Conservation (phyloP, 768 basidiomycete species). For the Arthromyces matolae region DNA sequence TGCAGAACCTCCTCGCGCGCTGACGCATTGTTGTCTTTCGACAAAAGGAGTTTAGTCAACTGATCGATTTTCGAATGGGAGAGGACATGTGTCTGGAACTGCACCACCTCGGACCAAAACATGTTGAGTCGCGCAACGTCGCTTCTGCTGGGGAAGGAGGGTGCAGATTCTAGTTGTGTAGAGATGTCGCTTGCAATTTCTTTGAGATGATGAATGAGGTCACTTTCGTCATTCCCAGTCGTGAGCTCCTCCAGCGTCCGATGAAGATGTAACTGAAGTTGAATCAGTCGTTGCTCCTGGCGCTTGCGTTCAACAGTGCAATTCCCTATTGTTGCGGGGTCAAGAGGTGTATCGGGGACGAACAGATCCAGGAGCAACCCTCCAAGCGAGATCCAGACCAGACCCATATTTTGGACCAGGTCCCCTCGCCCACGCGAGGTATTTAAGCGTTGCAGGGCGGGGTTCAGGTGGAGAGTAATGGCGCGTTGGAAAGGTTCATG, state of each 20-base stretch:
- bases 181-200: slow-evolving; percentile 26
- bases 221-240: slow-evolving; percentile 55
- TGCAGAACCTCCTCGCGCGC: slow-evolving; percentile 72
- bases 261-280: slow-evolving; percentile 52
- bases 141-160: slow-evolving; percentile 31
- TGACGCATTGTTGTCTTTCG: slow-evolving; percentile 32
- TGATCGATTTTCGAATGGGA: slow-evolving; percentile 44
- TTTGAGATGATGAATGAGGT: slow-evolving; percentile 44
- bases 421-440: neutral
- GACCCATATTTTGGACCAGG: slow-evolving; percentile 22
- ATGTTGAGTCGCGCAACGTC: slow-evolving; percentile 49
- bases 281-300: slow-evolving; percentile 37
- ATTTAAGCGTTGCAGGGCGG: slow-evolving; percentile 19
- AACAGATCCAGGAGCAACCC: slow-evolving; percentile 64
- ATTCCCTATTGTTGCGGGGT: slow-evolving; percentile 71
- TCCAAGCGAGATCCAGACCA: slow-evolving; percentile 59
- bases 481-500: slow-evolving; percentile 34
- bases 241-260: slow-evolving; percentile 47
- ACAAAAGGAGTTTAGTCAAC: slow-evolving; percentile 38
- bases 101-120: slow-evolving; percentile 74
- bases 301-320: slow-evolving; percentile 41
- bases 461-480: slow-evolving; percentile 26
- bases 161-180: slow-evolving; percentile 22
- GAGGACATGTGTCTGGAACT: slow-evolving; percentile 65
- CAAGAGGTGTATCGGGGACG: slow-evolving; percentile 81